Conservation (phyloP, 1,284 basidiomycete genomes). For the Fomes fomentarius region DNA sequence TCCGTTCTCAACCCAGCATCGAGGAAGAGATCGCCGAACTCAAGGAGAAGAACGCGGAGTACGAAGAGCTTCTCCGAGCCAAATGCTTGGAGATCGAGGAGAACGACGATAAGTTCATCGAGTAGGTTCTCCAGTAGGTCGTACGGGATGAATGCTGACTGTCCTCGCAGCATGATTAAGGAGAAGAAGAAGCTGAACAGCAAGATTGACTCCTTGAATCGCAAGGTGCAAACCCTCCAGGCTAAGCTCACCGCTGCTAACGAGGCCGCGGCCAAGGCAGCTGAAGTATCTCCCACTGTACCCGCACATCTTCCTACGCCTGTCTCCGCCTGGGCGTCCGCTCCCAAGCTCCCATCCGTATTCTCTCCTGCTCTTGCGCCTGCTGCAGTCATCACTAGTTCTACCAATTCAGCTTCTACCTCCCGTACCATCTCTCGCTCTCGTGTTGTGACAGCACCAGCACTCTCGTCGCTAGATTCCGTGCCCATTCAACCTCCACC, state of each 20-base stretch:
- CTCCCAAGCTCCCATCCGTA: constrained; percentile 1
- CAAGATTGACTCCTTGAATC: constrained; percentile 69
- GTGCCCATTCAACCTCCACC: constrained; percentile 20
- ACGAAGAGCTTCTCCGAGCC: constrained; percentile 66
- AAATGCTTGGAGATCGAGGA: constrained; percentile 83
- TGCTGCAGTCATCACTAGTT: constrained; percentile 12
- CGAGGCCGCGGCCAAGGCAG: constrained; percentile 34
- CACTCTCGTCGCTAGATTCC: not conserved
- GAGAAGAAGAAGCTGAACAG: constrained; percentile 73
- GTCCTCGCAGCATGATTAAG: constrained; percentile 60
- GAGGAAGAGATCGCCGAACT: constrained; percentile 59
- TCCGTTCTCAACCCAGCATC: constrained; percentile 57
- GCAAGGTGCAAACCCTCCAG: constrained; percentile 73
- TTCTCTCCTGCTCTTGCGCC: constrained; percentile 15
- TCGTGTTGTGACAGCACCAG: constrained; percentile 21
- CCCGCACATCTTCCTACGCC: not conserved
- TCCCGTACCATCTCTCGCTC: constrained; percentile 15
- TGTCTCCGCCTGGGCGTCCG: constrained; percentile 7
- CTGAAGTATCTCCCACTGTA: constrained; percentile 9
- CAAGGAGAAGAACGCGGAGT: constrained; percentile 68
- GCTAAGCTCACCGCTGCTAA: constrained; percentile 60
- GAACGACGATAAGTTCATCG: constrained; percentile 77
- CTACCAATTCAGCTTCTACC: constrained; percentile 9
- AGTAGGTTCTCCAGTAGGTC: constrained; percentile 49
- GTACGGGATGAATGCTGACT: not conserved